Conservation (phyloP, 345 rosid genomes). For the Carallia pectinifolia region DNA sequence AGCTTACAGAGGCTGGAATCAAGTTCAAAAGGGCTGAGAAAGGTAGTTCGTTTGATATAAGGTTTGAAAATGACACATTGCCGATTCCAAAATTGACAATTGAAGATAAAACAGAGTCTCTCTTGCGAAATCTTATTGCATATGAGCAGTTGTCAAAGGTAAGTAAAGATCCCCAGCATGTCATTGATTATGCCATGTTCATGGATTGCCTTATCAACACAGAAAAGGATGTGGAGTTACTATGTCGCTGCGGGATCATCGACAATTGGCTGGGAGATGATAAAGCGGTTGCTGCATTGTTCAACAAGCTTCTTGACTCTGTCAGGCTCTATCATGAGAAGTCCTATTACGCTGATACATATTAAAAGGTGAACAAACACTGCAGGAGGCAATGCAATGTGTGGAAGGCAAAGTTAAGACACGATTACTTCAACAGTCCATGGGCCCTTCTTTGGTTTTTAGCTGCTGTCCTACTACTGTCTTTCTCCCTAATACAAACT, state of each 20-base stretch:
- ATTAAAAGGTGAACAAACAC: neutral
- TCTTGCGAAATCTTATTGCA: slow-evolving; percentile 19
- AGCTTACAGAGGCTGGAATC: slow-evolving; percentile 25
- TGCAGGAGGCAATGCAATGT: slow-evolving; percentile 1
- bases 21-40: slow-evolving; percentile 4
- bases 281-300: slow-evolving; percentile 4
- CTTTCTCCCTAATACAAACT: neutral
- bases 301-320: slow-evolving; percentile 9
- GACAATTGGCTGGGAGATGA: slow-evolving; percentile 15
- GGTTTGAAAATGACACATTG: slow-evolving; percentile 12
- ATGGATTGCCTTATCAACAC: slow-evolving; percentile 18
- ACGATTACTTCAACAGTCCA: slow-evolving; percentile 14
- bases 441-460: slow-evolving; percentile 8
- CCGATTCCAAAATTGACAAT: slow-evolving; percentile 3
- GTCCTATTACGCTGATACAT: neutral
- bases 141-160: slow-evolving; percentile 9
- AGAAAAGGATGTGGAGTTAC: slow-evolving; percentile 23
- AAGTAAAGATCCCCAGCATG: neutral
- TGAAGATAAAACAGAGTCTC: neutral
- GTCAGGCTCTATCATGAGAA: accelerated
- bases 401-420: slow-evolving; percentile 7
- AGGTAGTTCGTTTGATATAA: slow-evolving; percentile 10
- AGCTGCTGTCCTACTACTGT: slow-evolving; percentile 2
- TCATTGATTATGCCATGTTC: slow-evolving; percentile 12
- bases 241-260: slow-evolving; percentile 4